Conservation (phyloP, 1,284 basidiomycete species). For the Rhodotorula sp. region DNA sequence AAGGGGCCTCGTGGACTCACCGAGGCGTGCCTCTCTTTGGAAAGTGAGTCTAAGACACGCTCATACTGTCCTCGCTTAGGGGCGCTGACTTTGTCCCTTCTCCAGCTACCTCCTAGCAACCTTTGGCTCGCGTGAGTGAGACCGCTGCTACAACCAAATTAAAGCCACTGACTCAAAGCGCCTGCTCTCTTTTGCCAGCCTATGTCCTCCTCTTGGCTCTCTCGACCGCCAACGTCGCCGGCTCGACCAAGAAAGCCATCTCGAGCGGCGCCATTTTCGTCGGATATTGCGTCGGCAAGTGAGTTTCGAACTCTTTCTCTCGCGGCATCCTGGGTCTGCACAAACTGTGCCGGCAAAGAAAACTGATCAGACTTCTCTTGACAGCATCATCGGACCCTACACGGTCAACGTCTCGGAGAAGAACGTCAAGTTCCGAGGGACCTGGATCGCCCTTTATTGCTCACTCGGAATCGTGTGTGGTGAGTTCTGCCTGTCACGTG, state of each 20-base stretch:
- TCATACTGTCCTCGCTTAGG: not conserved
- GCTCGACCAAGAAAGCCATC: conserved; percentile 54
- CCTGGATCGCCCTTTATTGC: conserved; percentile 54
- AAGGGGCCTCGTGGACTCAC: conserved; percentile 52
- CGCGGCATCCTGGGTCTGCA: conserved; percentile 8
- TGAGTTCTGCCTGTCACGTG: conserved; percentile 9
- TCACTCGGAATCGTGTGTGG: conserved; percentile 38
- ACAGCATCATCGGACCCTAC: conserved; percentile 50
- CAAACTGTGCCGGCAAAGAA: not conserved
- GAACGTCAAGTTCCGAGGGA: conserved; percentile 52
- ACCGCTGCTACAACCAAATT: no score
- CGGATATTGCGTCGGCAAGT: conserved; percentile 48
- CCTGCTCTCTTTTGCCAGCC: not conserved
- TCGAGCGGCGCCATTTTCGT: conserved; percentile 51
- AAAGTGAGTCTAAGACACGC: conserved; percentile 26
- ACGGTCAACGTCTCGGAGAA: conserved; percentile 44
- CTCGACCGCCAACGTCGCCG: conserved; percentile 53
- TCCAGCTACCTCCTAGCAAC: conserved; percentile 1
- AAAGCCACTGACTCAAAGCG: no score
- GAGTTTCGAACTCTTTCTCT: not conserved
- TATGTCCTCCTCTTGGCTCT: conserved; percentile 50
- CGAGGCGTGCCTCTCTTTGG: conserved; percentile 53
- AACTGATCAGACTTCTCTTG: not conserved
- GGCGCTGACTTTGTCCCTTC: not conserved
- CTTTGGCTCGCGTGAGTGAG: conserved; percentile 1